phyloP scores from a whole-genome alignment of 495 filamentous ascomycete species.

The Penicillium soppii region DNA sequence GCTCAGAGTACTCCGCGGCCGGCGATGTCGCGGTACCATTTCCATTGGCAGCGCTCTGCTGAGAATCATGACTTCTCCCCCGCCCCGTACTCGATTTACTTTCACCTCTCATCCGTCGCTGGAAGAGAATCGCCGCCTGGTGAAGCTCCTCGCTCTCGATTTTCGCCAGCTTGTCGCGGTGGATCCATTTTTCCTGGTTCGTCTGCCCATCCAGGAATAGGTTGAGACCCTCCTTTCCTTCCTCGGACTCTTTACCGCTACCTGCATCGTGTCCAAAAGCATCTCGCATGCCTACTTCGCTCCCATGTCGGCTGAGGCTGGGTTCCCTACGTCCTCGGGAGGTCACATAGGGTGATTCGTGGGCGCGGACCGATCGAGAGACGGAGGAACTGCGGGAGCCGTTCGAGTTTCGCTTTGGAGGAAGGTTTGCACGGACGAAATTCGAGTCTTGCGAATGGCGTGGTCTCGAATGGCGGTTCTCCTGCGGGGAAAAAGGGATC shows the following conservation, averaged over 20 bases:
- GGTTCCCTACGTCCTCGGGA: conserved; percentile 45
- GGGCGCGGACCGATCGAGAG: conserved; percentile 31
- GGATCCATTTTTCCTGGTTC: conserved; percentile 74
- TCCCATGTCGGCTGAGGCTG: conserved; percentile 50
- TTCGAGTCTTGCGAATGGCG: conserved; percentile 40
- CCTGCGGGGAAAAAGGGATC: conserved; percentile 21
- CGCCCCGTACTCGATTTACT: conserved; percentile 58
- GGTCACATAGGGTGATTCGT: conserved; percentile 25
- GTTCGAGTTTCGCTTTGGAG: conserved; percentile 36
- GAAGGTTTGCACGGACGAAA: conserved; percentile 26
- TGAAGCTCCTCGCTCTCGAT: conserved; percentile 94
- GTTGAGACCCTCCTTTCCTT: conserved; percentile 16
- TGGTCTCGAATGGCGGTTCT: conserved; percentile 30
- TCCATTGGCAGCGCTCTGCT: conserved; percentile 32
- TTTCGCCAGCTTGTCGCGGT: conserved; percentile 88
- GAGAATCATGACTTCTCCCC: conserved; percentile 53
- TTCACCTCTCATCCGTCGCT: conserved; percentile 55
- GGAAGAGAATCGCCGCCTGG: conserved; percentile 74
- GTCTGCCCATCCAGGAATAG: conserved; percentile 17
- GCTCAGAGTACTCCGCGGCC: conserved; percentile 32
- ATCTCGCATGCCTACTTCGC: conserved; percentile 56
- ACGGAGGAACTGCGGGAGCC: conserved; percentile 43
- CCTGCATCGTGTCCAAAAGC: conserved; percentile 44
- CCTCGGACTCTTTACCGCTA: conserved; percentile 25
- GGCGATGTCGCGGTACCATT: conserved; percentile 29